A percentile compares a stretch with the other conserved stretches of the same genome.
These are phyloP conservation scores for Wolfiporia cocos DNA, from an alignment of 1,284 basidiomycete genomes.

Conservation along the genomic window DNA sequence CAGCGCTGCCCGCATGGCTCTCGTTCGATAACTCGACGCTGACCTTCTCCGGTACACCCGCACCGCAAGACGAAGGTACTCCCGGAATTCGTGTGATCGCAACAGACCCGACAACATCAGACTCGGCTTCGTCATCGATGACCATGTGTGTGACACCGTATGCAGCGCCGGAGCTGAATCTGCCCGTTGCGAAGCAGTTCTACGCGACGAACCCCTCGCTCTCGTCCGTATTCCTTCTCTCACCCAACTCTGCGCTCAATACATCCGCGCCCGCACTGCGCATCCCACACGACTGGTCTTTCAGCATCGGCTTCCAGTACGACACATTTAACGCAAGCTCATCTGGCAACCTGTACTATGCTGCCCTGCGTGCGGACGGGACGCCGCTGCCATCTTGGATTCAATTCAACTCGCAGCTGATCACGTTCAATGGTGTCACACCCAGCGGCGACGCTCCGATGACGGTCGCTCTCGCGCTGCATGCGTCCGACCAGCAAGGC, in stretches of 20 bases:
- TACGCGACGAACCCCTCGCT: constrained; percentile 49
- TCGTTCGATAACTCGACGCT: constrained; percentile 47
- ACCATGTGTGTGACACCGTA: constrained; percentile 56
- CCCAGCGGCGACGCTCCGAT: constrained; percentile 42
- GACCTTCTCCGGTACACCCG: constrained; percentile 56
- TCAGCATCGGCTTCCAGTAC: constrained; percentile 80
- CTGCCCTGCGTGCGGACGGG: constrained; percentile 60
- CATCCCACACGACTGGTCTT: constrained; percentile 83
- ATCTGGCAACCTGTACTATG: constrained; percentile 54
- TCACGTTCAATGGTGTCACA: constrained; percentile 79
- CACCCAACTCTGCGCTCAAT: constrained; percentile 47
- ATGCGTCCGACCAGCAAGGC: constrained; percentile 61
- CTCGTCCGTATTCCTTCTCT: constrained; percentile 61
- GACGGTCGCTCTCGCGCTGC: constrained; percentile 46
- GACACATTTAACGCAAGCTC: constrained; percentile 62
- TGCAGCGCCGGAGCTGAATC: constrained; percentile 48
- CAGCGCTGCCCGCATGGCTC: constrained; percentile 58
- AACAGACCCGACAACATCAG: constrained; percentile 37
- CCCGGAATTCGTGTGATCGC: constrained; percentile 52
- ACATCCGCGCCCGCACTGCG: constrained; percentile 58
- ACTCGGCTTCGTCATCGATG: constrained; percentile 44
- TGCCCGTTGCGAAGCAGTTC: constrained; percentile 60
- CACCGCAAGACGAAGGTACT: constrained; percentile 47
- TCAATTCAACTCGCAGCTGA: constrained; percentile 54
- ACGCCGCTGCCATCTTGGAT: constrained; percentile 75